A percentile compares a stretch with the other conserved stretches of the same genome.
These are phyloP conservation scores for Trichoderma endophyticum DNA, from an alignment of 2,329 filamentous ascomycete species.

Conservation along the genomic window DNA sequence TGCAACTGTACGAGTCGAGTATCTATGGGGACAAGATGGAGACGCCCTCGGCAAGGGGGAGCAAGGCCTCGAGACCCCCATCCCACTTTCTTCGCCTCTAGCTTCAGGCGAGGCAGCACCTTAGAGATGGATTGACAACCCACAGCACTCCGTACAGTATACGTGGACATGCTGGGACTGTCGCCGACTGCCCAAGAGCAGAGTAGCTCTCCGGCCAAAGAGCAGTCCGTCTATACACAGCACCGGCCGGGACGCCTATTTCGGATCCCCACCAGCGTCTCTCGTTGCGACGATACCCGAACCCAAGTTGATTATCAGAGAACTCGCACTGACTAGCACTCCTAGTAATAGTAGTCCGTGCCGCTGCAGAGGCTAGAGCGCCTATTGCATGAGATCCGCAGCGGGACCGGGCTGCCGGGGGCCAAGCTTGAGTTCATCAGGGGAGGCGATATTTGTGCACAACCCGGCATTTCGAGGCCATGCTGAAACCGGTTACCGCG, in stretches of 20 bases:
- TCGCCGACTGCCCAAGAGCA: background rate
- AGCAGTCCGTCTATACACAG: background rate
- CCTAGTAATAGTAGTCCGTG: background rate
- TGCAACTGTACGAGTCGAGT: background rate
- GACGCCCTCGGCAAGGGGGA: background rate
- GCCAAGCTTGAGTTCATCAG: background rate
- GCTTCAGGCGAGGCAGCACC: background rate
- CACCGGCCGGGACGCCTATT: background rate
- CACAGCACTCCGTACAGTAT: background rate
- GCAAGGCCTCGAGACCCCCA: background rate
- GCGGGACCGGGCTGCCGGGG: slow-evolving; percentile 13
- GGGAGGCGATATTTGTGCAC: slow-evolving; percentile 13
- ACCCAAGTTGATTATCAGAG: background rate
- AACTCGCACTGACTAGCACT: background rate
- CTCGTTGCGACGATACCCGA: slow-evolving; percentile 16
- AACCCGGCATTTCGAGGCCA: background rate
- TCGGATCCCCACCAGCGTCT: background rate
- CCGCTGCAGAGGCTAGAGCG: slow-evolving; percentile 3
- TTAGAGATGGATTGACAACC: background rate
- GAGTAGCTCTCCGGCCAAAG: background rate
- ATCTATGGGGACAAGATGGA: background rate
- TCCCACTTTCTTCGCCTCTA: background rate
- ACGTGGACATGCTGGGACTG: background rate
- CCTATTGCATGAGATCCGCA: slow-evolving; percentile 15
- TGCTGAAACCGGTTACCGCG: background rate